A percentile compares a stretch with the other conserved stretches of the same genome.
These are phyloP conservation scores for Phytopythium kandeliae DNA, from an alignment of 352 stramenopile species.

Conservation along the genomic window DNA sequence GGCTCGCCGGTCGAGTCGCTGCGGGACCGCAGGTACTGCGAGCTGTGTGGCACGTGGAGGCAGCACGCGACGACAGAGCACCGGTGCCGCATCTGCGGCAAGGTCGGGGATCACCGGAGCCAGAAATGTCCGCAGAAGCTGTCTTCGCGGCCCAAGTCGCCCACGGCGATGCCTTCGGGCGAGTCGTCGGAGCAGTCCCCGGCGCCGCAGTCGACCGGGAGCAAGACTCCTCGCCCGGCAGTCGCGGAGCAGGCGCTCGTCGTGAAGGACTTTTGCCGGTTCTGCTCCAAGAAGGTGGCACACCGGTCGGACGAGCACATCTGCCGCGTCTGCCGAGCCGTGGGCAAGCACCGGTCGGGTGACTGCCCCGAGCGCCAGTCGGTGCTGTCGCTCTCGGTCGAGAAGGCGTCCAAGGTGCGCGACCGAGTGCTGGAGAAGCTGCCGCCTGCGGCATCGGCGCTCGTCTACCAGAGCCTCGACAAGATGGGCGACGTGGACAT, in stretches of 20 bases:
- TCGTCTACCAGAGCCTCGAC: conserved; percentile 61
- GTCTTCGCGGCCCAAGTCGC: not conserved
- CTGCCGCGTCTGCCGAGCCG: conserved; percentile 48
- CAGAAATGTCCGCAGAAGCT: conserved; percentile 41
- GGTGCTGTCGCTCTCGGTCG: conserved; percentile 35
- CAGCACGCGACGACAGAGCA: conserved; percentile 57
- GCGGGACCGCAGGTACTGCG: conserved; percentile 46
- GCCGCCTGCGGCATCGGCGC: conserved; percentile 34
- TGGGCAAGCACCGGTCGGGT: conserved; percentile 53
- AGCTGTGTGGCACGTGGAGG: conserved; percentile 44
- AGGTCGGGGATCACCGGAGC: conserved; percentile 55
- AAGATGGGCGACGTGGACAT: conserved; percentile 70
- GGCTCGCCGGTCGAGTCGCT: conserved; percentile 32
- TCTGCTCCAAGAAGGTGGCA: conserved; percentile 51
- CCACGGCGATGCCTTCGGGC: conserved; percentile 1
- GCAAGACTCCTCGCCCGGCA: not conserved
- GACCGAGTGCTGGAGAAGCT: conserved; percentile 56
- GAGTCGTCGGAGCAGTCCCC: conserved; percentile 4
- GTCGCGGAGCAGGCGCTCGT: not conserved
- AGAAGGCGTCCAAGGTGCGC: conserved; percentile 58
- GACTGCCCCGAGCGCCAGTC: conserved; percentile 49
- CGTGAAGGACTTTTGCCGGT: conserved; percentile 35
- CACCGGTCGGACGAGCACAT: conserved; percentile 52
- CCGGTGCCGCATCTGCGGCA: conserved; percentile 56
- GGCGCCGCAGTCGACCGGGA: not conserved